Conservation (phyloP, 148 eudicot genomes). For the Camellia japonica region DNA sequence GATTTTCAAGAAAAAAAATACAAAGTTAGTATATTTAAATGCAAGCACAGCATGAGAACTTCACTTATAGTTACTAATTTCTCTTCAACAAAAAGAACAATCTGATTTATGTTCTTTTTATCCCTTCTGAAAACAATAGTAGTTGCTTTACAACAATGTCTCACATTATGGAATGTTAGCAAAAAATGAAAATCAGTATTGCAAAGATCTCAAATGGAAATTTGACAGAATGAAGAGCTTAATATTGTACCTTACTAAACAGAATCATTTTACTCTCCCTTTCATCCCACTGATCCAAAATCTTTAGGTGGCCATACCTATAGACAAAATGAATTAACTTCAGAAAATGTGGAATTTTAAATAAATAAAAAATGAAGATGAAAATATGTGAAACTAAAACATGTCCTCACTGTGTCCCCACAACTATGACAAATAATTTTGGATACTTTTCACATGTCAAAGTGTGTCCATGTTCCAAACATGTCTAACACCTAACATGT, state of each 20-base stretch:
- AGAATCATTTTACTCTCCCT: neutral
- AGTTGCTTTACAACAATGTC: neutral
- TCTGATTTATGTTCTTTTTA: too few relatives aligned
- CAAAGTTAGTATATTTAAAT: too few relatives aligned
- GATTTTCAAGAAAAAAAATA: neutral
- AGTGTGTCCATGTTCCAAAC: too few relatives aligned
- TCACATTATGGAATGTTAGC: neutral
- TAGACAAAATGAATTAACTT: neutral
- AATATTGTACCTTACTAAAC: constrained; percentile 10
- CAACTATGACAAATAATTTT: neutral
- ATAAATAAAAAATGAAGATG: neutral
- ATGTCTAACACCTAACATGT: too few relatives aligned
- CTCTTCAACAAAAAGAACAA: neutral
- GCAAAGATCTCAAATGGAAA: constrained; percentile 16
- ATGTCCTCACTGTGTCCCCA: neutral
- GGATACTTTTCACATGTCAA: too few relatives aligned
- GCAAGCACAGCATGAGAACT: neutral
- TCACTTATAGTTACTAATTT: neutral
- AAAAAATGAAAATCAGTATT: neutral
- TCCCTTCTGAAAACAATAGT: neutral
- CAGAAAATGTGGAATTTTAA: neutral
- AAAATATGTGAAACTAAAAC: neutral
- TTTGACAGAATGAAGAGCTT: neutral
- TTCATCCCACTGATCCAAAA: constrained; percentile 19
- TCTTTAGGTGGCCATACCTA: constrained; percentile 24